Evolutionary conservation across 2,329 filamentous ascomycete genomes (phyloP).

Genomic region (Simplicillium aogashimaense): DNA sequence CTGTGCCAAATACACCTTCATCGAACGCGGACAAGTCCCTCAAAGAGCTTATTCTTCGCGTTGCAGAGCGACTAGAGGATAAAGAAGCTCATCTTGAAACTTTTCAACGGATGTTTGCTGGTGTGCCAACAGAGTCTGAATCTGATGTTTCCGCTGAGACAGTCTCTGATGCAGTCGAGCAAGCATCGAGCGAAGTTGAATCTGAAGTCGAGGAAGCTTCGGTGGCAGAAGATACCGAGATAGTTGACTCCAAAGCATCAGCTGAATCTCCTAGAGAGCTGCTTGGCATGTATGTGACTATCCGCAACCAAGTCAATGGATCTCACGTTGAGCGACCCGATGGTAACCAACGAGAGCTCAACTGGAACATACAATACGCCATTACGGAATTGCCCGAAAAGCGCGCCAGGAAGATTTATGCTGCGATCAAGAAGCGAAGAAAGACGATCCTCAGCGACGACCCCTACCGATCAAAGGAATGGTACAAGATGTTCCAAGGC

Average conservation of each 20-base stretch:
- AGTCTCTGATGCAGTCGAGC: neutral
- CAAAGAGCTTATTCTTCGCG: constrained; percentile 41
- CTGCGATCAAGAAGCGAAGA: constrained; percentile 45
- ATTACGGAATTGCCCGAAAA: constrained; percentile 48
- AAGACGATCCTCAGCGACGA: constrained; percentile 30
- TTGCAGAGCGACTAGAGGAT: constrained; percentile 35
- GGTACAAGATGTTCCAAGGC: constrained; percentile 37
- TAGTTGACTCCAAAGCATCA: no score
- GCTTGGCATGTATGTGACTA: constrained; percentile 60
- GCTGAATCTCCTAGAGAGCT: constrained; percentile 24
- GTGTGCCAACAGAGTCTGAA: constrained; percentile 30
- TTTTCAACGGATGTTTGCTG: constrained; percentile 41
- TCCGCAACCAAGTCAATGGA: constrained; percentile 65
- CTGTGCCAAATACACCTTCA: constrained; percentile 1
- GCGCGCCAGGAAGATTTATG: constrained; percentile 43
- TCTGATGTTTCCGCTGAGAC: neutral
- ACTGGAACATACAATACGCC: constrained; percentile 74
- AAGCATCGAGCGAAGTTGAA: neutral
- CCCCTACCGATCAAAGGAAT: constrained; percentile 28
- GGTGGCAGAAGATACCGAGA: neutral
- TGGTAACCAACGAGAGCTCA: constrained; percentile 22
- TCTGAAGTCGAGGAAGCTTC: neutral
- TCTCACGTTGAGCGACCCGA: constrained; percentile 50
- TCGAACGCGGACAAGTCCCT: constrained; percentile 16
- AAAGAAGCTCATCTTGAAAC: constrained; percentile 29